A percentile compares a stretch with the other conserved stretches of the same genome.
Evolutionary conservation across 495 filamentous ascomycete species (phyloP).

Genomic region (Penicillium goetzii): DNA sequence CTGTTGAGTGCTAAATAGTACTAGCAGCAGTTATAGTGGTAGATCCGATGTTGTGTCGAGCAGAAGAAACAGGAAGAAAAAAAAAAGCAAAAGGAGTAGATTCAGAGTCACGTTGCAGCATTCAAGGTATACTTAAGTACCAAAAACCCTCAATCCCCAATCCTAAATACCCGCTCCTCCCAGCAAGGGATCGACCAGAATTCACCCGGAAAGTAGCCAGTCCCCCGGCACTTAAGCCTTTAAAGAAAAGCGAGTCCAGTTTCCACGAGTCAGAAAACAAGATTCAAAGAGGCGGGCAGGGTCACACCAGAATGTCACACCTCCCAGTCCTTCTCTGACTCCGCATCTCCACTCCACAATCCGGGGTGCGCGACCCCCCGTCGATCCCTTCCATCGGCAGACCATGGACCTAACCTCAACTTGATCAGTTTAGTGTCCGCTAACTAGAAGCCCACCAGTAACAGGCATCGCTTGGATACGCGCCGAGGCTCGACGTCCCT

Average conservation of each 20-base stretch:
- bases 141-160: not conserved
- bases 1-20: not conserved
- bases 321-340: no score
- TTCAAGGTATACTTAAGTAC: not conserved
- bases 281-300: not conserved
- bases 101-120: not conserved
- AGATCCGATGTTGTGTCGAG: not conserved
- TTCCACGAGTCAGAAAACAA: not conserved
- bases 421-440: not conserved
- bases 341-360: conserved; percentile 14
- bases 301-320: conserved; percentile 19
- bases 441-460: not conserved
- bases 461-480: not conserved
- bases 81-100: not conserved
- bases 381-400: conserved; percentile 1
- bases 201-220: not conserved
- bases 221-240: not conserved
- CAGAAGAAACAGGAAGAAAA: not conserved
- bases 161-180: conserved; percentile 2
- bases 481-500: not conserved
- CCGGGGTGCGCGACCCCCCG: conserved; percentile 10
- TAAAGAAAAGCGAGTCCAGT: not conserved
- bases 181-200: not conserved
- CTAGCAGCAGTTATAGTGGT: not conserved
- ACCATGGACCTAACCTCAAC: not conserved